These are phyloP conservation scores for Acacia melanoxylon DNA, from an alignment of 306 rosid genomes.

Conservation along the genomic window DNA sequence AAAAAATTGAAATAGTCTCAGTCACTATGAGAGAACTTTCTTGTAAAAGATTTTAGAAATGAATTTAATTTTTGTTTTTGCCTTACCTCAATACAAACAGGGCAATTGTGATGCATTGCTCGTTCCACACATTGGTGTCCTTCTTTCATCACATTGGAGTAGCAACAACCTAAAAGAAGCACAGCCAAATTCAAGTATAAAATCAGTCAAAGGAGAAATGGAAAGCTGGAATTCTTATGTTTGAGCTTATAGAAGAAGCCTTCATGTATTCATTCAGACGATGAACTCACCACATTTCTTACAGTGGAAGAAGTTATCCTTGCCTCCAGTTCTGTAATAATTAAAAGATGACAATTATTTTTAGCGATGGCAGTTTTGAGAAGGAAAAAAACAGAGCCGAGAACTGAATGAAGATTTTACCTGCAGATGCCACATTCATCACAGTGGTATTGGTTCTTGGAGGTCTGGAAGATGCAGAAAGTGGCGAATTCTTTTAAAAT, in stretches of 20 bases:
- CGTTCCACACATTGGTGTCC: conserved; percentile 72
- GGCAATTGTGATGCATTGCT: conserved; percentile 87
- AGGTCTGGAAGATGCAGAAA: conserved; percentile 43
- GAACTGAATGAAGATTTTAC: conserved; percentile 41
- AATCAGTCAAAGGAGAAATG: conserved; percentile 5
- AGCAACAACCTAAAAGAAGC: conserved; percentile 67
- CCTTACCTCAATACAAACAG: conserved; percentile 84
- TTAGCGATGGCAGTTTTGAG: neutral
- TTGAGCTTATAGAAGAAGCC: neutral
- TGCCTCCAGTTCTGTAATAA: conserved; percentile 74
- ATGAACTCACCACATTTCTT: conserved; percentile 65
- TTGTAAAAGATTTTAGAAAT: neutral
- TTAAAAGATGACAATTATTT: neutral
- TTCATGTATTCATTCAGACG: neutral
- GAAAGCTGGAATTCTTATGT: neutral
- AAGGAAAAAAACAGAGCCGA: too few species aligned
- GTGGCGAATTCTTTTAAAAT: neutral
- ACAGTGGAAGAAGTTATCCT: conserved; percentile 82
- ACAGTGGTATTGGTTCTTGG: conserved; percentile 83
- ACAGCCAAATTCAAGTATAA: neutral
- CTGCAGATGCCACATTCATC: conserved; percentile 93
- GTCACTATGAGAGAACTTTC: neutral
- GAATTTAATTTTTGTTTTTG: neutral
- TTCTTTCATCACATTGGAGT: conserved; percentile 61
- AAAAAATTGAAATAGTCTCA: neutral